phyloP scores from a whole-genome alignment of 805 yeast species.

The Clavispora santaluciae region DNA sequence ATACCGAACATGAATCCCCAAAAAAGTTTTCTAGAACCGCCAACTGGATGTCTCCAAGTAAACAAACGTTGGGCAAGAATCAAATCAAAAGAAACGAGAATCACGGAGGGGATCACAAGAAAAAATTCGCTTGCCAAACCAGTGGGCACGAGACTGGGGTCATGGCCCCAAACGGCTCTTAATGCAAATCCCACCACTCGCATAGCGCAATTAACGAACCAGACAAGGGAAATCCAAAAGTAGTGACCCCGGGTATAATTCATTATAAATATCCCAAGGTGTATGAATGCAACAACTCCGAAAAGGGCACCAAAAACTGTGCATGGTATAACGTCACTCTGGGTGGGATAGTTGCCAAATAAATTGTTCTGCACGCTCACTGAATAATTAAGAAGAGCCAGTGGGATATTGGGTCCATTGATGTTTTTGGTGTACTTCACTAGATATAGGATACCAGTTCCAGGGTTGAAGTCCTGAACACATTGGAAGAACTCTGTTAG shows the following conservation, averaged over 20 bases:
- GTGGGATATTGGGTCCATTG: constrained; percentile 10
- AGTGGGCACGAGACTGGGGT: constrained; percentile 10
- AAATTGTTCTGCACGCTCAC: constrained; percentile 14
- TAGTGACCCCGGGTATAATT: constrained; percentile 19
- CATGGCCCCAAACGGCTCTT: constrained; percentile 15
- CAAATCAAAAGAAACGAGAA: constrained; percentile 17
- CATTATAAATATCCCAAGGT: constrained; percentile 12
- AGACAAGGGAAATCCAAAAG: constrained; percentile 17
- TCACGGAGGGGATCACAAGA: constrained; percentile 15
- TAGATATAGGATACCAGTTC: constrained; percentile 12
- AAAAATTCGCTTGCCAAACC: constrained; percentile 17
- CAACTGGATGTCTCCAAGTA: constrained; percentile 25
- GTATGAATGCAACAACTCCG: constrained; percentile 12
- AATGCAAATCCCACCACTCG: constrained; percentile 14
- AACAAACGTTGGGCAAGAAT: constrained; percentile 21
- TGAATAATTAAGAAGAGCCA: constrained; percentile 9
- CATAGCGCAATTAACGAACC: constrained; percentile 12
- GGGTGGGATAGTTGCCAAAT: constrained; percentile 18
- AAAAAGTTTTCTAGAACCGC: constrained; percentile 18
- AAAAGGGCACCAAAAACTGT: constrained; percentile 14
- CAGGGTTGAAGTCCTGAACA: constrained; percentile 7
- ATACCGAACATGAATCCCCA: constrained; percentile 17
- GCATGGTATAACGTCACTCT: constrained; percentile 16
- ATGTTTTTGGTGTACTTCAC: constrained; percentile 7
- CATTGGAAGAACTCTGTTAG: constrained; percentile 11